Evolutionary conservation across 148 eudicot genomes (phyloP), one percentile per base, ranked within the genome.

Genomic region (Spergularia marina): DNA sequence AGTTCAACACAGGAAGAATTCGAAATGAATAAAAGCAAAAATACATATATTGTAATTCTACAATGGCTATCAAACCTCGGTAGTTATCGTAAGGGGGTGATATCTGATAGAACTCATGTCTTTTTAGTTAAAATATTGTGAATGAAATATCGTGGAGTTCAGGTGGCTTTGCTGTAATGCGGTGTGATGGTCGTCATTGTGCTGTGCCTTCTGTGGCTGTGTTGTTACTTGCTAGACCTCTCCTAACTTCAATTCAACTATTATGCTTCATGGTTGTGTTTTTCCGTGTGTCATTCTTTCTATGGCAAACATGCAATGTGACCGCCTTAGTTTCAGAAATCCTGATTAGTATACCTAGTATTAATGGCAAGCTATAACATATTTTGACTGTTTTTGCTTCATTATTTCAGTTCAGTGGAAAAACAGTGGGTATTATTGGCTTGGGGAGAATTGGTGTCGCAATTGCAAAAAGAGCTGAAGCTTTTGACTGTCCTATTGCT

Each of bases 361-460:
- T 0, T 44, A 44, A 6, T 9, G 10, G 49, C n/a, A 2, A 44
- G 49, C 49, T 44, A 6, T 44, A 44, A 44, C 10, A 44, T 44
- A 44, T 44, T 44, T 44, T 71, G 6, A 13, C 16, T 30, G 60
- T 30, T 54, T 36, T 64, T 68, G 13, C 52, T 40, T 21, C 36
- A 41, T 58, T 59, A 75, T 66, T 80, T 71, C 87, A 91, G 97
- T 90, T 94, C 77, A 86, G 82, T 75, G 98, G 98, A 78, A 93
- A 93, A 82, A 76, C 71, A 82, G 94, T 93, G 40, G 98, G 98
- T 40, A 89, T 93, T n/a, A 87, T 93, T 18, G 97, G 98, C 17
- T 74, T 91, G 76, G 97, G 98, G 21, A 85, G 94, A 65, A 93
- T 93, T 7, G 98, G 98, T 56, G 36, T 57, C 63, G 91, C 97